Conservation (phyloP, 202 grass and related monocot genomes). For the Carex arenaria region DNA sequence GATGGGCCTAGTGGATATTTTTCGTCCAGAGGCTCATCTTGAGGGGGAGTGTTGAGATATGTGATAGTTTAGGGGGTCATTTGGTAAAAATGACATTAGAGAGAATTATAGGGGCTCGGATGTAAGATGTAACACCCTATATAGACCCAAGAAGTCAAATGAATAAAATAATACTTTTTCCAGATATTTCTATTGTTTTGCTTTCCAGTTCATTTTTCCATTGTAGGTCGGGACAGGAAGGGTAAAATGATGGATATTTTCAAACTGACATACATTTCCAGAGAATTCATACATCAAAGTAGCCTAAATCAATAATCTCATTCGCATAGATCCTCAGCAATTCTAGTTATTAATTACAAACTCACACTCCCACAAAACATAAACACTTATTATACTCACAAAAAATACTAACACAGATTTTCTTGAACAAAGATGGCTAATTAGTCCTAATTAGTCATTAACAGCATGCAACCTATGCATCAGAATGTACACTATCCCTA, state of each 20-base stretch:
- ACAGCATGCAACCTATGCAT: background rate
- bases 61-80: no score
- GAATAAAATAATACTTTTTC: no score
- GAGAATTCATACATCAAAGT: background rate
- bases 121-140: no score
- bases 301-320: background rate
- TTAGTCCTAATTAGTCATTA: conserved; percentile 9
- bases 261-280: background rate
- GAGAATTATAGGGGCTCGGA: no score
- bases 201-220: background rate
- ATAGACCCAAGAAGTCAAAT: no score
- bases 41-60: no score
- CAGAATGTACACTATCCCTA: conserved; percentile 27
- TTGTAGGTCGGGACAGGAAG: background rate
- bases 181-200: background rate
- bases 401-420: background rate
- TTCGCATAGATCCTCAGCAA: background rate
- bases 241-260: background rate
- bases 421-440: background rate
- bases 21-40: no score
- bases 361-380: background rate
- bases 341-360: conserved; percentile 5
- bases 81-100: no score
- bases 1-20: no score
- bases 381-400: background rate